phyloP scores from a whole-genome alignment of 495 filamentous ascomycete species.

The Penicillium desertorum region DNA sequence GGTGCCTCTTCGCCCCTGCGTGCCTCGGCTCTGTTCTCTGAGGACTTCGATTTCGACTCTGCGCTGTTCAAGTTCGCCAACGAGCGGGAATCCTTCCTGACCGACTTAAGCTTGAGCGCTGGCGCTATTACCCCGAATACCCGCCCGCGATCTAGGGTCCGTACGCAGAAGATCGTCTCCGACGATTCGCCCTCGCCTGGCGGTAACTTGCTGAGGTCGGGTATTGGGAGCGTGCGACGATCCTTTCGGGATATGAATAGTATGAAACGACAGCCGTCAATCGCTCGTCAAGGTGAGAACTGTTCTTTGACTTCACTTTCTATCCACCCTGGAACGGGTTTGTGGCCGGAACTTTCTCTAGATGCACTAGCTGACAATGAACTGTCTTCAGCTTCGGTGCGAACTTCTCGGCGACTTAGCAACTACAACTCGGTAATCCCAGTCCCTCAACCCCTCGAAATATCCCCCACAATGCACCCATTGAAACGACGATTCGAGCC shows the following conservation, averaged over 20 bases:
- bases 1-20: slow-evolving; percentile 48
- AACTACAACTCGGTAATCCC: slow-evolving; percentile 99
- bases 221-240: slow-evolving; percentile 78
- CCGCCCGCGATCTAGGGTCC: slow-evolving; percentile 69
- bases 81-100: slow-evolving; percentile 89
- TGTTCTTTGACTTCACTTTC: neutral
- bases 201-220: slow-evolving; percentile 48
- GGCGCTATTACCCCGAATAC: slow-evolving; percentile 73
- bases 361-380: slow-evolving; percentile 7
- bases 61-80: slow-evolving; percentile 91
- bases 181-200: slow-evolving; percentile 60
- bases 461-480: slow-evolving; percentile 91
- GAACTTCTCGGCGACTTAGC: slow-evolving; percentile 84
- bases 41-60: slow-evolving; percentile 86
- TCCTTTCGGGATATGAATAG: slow-evolving; percentile 94
- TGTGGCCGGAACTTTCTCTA: neutral
- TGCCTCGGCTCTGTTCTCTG: slow-evolving; percentile 38
- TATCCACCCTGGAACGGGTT: neutral
- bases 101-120: slow-evolving; percentile 86
- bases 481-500: slow-evolving; percentile 92
- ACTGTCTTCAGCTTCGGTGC: slow-evolving; percentile 67
- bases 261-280: slow-evolving; percentile 81
- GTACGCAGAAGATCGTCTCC: slow-evolving; percentile 75
- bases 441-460: slow-evolving; percentile 82
- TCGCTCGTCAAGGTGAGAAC: slow-evolving; percentile 74